Percentiles rank a stretch among this genome's conserved stretches.
Conservation (phyloP, 2,329 filamentous ascomycete genomes). For the Xylogone sp. region DNA sequence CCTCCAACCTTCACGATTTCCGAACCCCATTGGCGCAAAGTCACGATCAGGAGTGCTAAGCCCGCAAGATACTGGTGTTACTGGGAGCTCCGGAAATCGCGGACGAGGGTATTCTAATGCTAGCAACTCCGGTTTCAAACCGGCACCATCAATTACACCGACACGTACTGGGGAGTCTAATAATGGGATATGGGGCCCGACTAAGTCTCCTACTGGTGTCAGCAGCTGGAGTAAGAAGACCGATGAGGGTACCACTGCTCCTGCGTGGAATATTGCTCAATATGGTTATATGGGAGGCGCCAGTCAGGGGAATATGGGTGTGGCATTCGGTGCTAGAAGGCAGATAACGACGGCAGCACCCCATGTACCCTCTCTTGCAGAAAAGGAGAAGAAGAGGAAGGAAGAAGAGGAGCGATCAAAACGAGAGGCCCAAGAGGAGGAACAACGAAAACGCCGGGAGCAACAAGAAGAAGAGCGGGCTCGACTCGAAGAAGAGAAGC, state of each 20-base stretch:
- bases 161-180: constrained; percentile 32
- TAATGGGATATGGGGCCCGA: constrained; percentile 58
- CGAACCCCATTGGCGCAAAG: constrained; percentile 71
- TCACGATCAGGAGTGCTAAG: constrained; percentile 54
- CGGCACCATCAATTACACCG: constrained; percentile 30
- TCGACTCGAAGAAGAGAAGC: constrained; percentile 58
- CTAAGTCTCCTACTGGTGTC: constrained; percentile 57
- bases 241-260: constrained; percentile 76
- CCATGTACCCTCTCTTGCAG: constrained; percentile 72
- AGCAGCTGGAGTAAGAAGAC: constrained; percentile 88
- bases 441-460: constrained; percentile 42
- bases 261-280: constrained; percentile 97
- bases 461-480: constrained; percentile 58
- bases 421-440: constrained; percentile 49
- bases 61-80: constrained; percentile 62
- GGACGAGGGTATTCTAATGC: constrained; percentile 49
- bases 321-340: constrained; percentile 84
- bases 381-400: constrained; percentile 70
- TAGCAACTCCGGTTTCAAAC: constrained; percentile 51
- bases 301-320: constrained; percentile 90
- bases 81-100: constrained; percentile 37
- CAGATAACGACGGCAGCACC: constrained; percentile 88
- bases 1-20: constrained; percentile 70
- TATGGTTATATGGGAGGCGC: constrained; percentile 98
- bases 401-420: constrained; percentile 60